Conservation (phyloP, 2,329 filamentous ascomycete genomes). For the Talaromyces islandicus region DNA sequence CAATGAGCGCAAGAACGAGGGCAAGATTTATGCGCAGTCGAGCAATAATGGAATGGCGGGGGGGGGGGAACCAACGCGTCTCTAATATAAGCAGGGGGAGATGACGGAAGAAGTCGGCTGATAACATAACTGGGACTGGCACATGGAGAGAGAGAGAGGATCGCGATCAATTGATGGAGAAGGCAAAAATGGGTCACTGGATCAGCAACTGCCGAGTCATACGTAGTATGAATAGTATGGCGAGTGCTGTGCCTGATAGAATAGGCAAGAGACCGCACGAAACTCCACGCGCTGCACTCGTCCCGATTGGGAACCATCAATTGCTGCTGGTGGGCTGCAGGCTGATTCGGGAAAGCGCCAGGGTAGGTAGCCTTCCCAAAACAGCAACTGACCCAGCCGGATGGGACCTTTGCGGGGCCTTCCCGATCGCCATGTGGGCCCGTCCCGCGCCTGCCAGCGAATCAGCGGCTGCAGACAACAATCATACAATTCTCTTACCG, state of each 20-base stretch:
- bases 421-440: neutral
- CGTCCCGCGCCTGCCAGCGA: neutral
- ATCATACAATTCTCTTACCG: neutral
- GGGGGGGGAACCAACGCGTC: neutral
- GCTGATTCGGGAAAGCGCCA: conserved; percentile 9
- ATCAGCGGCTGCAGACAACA: neutral
- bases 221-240: no score
- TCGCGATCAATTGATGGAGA: no score
- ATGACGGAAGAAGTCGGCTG: neutral
- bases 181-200: no score
- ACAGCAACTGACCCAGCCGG: conserved; percentile 13
- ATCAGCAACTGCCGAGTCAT: neutral
- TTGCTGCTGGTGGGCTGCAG: neutral
- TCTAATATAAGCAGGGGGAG: neutral
- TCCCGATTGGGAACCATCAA: neutral
- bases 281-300: neutral
- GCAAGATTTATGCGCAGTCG: neutral
- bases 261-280: neutral
- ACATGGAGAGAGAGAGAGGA: neutral
- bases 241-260: neutral
- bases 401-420: neutral
- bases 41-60: neutral
- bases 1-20: neutral
- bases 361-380: conserved; percentile 19
- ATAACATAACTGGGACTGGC: no score